A percentile compares a stretch with the other conserved stretches of the same genome.
Evolutionary conservation across 78 protist species (phyloP).

Genomic region (Chrysochromulina tobinii): DNA sequence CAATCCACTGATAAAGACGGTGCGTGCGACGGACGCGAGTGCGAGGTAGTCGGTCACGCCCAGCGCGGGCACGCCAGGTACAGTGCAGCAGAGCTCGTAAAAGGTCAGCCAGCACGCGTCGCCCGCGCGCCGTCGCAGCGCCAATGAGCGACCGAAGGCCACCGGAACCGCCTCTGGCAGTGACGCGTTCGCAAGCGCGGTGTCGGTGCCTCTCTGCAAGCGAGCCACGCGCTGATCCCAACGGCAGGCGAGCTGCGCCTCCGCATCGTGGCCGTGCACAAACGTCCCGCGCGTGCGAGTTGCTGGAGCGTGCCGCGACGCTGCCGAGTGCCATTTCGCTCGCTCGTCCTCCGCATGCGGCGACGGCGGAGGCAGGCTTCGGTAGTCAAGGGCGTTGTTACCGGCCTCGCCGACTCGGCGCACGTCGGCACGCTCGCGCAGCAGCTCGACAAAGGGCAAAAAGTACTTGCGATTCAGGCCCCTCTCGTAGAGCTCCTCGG

Average conservation of each 20-base stretch:
- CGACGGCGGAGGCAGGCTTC: constrained; percentile 20
- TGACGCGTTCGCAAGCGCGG: background rate
- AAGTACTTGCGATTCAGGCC: constrained; percentile 82
- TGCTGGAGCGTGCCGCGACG: background rate
- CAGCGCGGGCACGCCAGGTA: background rate
- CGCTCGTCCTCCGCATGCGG: background rate
- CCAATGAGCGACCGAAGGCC: constrained; percentile 63
- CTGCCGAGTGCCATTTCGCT: background rate
- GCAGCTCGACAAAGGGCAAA: constrained; percentile 75
- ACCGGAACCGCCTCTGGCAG: background rate
- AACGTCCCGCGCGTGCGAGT: background rate
- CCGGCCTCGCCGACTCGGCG: constrained; percentile 53
- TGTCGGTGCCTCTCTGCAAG: background rate
- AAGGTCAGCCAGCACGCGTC: constrained; percentile 65
- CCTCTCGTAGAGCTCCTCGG: constrained; percentile 80
- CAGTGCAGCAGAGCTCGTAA: constrained; percentile 66
- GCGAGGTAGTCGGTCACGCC: constrained; percentile 82
- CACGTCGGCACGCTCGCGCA: constrained; percentile 46
- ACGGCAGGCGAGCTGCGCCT: too few species aligned
- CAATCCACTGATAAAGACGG: constrained; percentile 60
- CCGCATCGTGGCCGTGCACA: background rate
- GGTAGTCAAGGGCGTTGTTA: constrained; percentile 67
- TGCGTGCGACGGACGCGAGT: constrained; percentile 58
- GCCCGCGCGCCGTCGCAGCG: constrained; percentile 39
- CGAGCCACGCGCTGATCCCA: too few species aligned